Conservation (phyloP, 208 protist species). For the Crithidia fasciculata region DNA sequence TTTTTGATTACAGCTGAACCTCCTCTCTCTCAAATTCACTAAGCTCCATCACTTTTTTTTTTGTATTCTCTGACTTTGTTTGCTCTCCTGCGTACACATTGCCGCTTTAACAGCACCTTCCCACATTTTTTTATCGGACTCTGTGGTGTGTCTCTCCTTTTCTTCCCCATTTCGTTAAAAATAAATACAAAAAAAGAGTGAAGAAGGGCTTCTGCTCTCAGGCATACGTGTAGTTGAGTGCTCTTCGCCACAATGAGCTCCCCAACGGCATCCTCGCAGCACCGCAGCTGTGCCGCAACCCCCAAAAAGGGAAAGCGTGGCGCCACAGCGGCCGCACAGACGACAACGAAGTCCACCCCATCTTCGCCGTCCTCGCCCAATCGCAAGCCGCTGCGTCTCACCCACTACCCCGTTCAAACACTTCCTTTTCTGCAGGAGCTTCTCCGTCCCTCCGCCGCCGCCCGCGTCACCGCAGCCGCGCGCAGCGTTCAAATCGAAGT, state of each 20-base stretch:
- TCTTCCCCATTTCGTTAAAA: no score
- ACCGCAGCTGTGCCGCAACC: background rate
- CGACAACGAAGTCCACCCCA: background rate
- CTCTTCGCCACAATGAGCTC: constrained; percentile 9
- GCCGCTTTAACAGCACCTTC: no score
- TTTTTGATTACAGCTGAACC: no score
- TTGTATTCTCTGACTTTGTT: background rate
- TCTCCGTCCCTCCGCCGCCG: constrained; percentile 24
- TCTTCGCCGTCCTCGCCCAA: background rate
- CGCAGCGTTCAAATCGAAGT: constrained; percentile 10
- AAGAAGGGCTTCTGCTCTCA: background rate
- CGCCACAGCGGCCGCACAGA: background rate
- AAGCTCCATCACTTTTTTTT: background rate
- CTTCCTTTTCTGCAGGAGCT: constrained; percentile 23
- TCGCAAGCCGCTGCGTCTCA: background rate
- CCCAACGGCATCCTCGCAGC: constrained; percentile 5
- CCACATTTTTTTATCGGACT: no score
- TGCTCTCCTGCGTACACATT: background rate
- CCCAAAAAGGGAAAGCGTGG: constrained; percentile 2
- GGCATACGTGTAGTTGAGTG: background rate
- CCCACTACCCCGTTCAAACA: constrained; percentile 10
- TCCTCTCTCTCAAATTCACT: no score
- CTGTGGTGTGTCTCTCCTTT: no score
- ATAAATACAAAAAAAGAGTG: background rate
- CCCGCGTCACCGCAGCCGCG: constrained; percentile 21